phyloP scores from a whole-genome alignment of 495 filamentous ascomycete genomes.

The Haplographium delicatum region DNA sequence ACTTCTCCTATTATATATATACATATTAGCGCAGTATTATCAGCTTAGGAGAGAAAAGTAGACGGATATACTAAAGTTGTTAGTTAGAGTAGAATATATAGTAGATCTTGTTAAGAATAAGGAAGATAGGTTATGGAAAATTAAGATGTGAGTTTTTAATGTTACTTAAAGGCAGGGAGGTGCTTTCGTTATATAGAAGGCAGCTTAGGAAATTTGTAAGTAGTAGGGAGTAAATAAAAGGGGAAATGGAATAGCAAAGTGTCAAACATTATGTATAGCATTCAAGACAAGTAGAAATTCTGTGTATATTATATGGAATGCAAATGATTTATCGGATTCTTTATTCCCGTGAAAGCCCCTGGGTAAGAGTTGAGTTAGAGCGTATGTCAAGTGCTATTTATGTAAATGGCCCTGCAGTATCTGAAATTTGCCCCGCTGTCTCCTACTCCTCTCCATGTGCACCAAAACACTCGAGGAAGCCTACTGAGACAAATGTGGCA shows the following conservation, averaged over 20 bases:
- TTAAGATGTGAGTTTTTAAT: neutral
- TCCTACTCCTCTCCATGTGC: neutral
- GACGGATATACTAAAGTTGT: no score
- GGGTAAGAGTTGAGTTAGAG: neutral
- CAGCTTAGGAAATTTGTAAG: neutral
- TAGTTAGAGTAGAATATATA: neutral
- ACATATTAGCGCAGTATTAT: neutral
- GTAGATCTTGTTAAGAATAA: neutral
- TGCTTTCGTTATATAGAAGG: neutral
- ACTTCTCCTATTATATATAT: no score
- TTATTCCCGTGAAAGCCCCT: neutral
- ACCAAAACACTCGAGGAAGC: no score
- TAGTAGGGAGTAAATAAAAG: neutral
- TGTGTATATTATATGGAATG: neutral
- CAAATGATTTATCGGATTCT: neutral
- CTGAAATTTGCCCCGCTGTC: neutral
- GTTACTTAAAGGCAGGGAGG: neutral
- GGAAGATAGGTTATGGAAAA: neutral
- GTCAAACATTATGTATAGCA: neutral
- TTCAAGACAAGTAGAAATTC: neutral
- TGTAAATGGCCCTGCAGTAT: neutral
- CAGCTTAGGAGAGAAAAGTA: neutral
- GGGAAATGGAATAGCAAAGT: neutral
- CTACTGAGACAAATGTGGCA: no score
- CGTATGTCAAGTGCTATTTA: no score